Evolutionary conservation across 768 basidiomycete species (phyloP).

Genomic region (Chiua virens): DNA sequence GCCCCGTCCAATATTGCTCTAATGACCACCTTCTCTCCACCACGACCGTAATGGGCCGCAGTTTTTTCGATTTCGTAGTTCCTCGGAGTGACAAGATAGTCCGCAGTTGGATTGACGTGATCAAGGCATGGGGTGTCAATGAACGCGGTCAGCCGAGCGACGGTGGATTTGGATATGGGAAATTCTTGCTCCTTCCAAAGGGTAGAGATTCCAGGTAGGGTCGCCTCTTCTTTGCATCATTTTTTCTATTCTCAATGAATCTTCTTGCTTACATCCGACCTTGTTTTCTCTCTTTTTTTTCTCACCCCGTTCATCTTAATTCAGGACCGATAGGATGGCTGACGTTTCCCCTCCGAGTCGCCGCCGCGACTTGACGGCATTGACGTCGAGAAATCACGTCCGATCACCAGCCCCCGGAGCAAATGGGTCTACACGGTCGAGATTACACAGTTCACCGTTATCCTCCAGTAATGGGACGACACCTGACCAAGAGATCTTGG

Average conservation of each 20-base stretch:
- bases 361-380: constrained; percentile 28
- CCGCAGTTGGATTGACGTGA: constrained; percentile 69
- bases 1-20: constrained; percentile 68
- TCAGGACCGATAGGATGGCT: constrained; percentile 27
- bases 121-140: constrained; percentile 84
- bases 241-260: neutral
- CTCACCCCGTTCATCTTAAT: neutral
- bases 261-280: neutral
- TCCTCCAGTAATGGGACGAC: neutral
- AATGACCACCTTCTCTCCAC: constrained; percentile 68
- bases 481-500: constrained; percentile 42
- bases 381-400: constrained; percentile 11
- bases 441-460: constrained; percentile 4
- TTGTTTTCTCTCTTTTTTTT: neutral
- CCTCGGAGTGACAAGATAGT: constrained; percentile 64
- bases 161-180: constrained; percentile 82
- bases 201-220: constrained; percentile 61
- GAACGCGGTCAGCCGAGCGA: constrained; percentile 82
- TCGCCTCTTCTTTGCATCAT: neutral
- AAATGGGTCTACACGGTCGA: constrained; percentile 5
- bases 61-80: constrained; percentile 76
- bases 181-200: constrained; percentile 54
- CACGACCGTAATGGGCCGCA: constrained; percentile 57
- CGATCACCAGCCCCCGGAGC: constrained; percentile 4
- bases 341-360: constrained; percentile 30